These are phyloP conservation scores for Falciphora oryzae DNA, from an alignment of 2,329 filamentous ascomycete genomes.

Conservation along the genomic window DNA sequence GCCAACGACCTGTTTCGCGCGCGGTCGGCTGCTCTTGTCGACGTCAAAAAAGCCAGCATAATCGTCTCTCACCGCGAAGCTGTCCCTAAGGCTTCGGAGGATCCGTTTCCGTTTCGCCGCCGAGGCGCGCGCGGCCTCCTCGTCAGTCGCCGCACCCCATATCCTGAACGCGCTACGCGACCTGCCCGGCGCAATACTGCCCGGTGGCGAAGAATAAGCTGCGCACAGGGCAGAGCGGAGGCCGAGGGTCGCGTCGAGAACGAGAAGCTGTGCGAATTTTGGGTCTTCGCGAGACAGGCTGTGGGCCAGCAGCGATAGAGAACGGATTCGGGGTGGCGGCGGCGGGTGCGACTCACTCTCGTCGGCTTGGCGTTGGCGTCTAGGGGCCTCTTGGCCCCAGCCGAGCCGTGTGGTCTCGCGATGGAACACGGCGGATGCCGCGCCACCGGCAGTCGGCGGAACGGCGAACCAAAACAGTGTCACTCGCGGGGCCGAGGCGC, in stretches of 20 bases:
- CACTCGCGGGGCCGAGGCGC: conserved; percentile 15
- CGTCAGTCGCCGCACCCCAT: too few species aligned
- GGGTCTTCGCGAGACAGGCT: not conserved
- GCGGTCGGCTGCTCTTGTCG: conserved; percentile 1
- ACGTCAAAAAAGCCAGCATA: conserved; percentile 24
- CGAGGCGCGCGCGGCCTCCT: not conserved
- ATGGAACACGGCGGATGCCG: conserved; percentile 16
- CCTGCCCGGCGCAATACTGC: too few species aligned
- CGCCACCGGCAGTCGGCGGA: conserved; percentile 6
- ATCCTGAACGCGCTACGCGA: too few species aligned
- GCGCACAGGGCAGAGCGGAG: conserved; percentile 14
- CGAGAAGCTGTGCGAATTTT: conserved; percentile 15
- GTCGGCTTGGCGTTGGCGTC: not conserved
- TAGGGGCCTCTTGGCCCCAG: conserved; percentile 8
- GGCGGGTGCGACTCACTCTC: too few species aligned
- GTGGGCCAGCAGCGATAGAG: not conserved
- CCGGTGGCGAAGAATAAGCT: not conserved
- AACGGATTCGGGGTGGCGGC: conserved; percentile 1
- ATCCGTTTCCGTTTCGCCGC: conserved; percentile 12
- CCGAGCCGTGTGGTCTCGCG: conserved; percentile 15
- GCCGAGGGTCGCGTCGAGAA: conserved; percentile 12
- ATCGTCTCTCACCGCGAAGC: conserved; percentile 32
- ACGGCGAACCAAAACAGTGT: conserved; percentile 22
- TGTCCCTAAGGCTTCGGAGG: conserved; percentile 19
- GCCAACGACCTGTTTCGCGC: conserved; percentile 1